Evolutionary conservation across 148 eudicot species (phyloP).

Genomic region (Agrostemma githago): DNA sequence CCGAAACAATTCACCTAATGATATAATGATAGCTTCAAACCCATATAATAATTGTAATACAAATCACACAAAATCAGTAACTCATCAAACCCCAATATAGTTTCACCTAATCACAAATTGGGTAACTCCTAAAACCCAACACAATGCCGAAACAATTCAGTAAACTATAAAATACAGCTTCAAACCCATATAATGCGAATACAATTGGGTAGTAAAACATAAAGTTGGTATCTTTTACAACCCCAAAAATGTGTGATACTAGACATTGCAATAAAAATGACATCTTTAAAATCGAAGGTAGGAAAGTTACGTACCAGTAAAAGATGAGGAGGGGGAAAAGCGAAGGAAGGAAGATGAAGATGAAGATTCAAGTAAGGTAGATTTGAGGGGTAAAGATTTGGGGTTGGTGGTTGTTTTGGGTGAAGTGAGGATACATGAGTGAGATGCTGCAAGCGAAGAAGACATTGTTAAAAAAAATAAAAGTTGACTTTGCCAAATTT

Average conservation of each 20-base stretch:
- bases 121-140: not conserved
- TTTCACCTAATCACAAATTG: not conserved
- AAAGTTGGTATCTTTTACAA: not conserved
- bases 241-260: not conserved
- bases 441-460: slow-evolving; percentile 22
- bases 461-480: slow-evolving; percentile 14
- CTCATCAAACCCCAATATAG: too few species aligned
- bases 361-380: slow-evolving; percentile 12
- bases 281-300: not conserved
- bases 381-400: slow-evolving; percentile 16
- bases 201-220: not conserved
- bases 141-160: not conserved
- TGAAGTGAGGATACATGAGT: slow-evolving; percentile 13
- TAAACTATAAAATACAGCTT: not conserved
- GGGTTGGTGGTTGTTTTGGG: slow-evolving; percentile 13
- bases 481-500: too few species aligned
- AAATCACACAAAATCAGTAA: too few species aligned
- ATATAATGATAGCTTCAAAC: too few species aligned
- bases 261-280: not conserved
- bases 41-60: too few species aligned
- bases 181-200: not conserved
- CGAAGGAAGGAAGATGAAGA: slow-evolving; percentile 17
- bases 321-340: slow-evolving; percentile 12
- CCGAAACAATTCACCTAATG: not conserved
- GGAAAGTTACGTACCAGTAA: slow-evolving; percentile 16